These are phyloP conservation scores for Rubia peregrina DNA, from an alignment of 305 asterid genomes.

Conservation along the genomic window DNA sequence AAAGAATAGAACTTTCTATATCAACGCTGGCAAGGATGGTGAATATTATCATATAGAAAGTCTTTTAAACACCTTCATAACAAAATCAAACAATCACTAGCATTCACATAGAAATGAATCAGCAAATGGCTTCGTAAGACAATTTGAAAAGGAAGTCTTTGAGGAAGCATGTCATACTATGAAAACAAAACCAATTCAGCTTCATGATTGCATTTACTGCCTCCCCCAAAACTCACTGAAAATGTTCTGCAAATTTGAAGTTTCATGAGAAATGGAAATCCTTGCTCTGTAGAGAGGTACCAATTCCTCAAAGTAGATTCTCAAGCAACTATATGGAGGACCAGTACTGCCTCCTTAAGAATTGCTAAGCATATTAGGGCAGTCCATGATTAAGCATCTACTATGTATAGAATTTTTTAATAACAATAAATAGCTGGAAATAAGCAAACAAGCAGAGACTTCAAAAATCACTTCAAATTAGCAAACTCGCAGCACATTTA, in stretches of 20 bases:
- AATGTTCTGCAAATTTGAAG: background rate
- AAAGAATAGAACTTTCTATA: too few relatives aligned
- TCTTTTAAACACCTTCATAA: background rate
- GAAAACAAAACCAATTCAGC: background rate
- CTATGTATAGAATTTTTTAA: background rate
- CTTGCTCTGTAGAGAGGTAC: too few relatives aligned
- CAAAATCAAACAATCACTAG: background rate
- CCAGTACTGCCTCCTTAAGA: background rate
- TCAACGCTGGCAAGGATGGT: background rate
- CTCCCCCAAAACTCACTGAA: background rate
- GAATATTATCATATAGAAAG: background rate
- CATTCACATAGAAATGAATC: background rate
- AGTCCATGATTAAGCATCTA: background rate
- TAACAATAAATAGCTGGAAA: background rate
- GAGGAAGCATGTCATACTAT: background rate
- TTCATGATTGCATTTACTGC: background rate
- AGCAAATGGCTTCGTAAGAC: too few relatives aligned
- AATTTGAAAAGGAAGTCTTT: background rate
- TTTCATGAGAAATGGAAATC: background rate
- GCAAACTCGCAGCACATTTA: background rate
- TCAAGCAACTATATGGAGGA: too few relatives aligned
- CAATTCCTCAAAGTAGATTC: too few relatives aligned
- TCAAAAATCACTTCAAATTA: background rate
- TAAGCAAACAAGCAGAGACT: background rate
- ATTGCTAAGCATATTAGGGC: background rate